Evolutionary conservation across 2,329 filamentous ascomycete genomes (phyloP).

Genomic region (Sclerotinia trifoliorum): DNA sequence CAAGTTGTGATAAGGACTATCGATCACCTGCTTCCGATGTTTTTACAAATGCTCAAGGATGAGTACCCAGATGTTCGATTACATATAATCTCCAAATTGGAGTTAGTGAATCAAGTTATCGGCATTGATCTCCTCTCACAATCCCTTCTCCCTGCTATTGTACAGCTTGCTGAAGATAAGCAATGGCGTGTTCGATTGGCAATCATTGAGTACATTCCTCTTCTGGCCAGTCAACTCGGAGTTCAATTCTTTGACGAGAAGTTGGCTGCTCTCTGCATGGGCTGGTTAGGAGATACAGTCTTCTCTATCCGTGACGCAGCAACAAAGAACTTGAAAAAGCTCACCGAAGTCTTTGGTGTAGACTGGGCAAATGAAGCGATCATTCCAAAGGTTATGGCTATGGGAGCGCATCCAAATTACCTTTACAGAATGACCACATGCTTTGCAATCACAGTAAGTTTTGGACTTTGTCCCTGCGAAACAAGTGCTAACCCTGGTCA

Average conservation of each 20-base stretch:
- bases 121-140: slow-evolving; percentile 96
- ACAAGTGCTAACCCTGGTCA: slow-evolving; percentile 18
- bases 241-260: slow-evolving; percentile 99
- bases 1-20: slow-evolving; percentile 67
- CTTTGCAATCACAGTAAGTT: slow-evolving; percentile 92
- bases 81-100: slow-evolving; percentile 99
- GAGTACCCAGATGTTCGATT: slow-evolving; percentile 97
- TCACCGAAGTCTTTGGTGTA: slow-evolving; percentile 97
- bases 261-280: slow-evolving; percentile 92
- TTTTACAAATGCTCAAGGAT: slow-evolving; percentile 98
- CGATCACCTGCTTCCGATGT: slow-evolving; percentile 95
- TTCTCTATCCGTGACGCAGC: slow-evolving; percentile 98
- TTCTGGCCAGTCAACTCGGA: slow-evolving; percentile 91
- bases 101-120: slow-evolving; percentile 97
- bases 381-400: slow-evolving; percentile 96
- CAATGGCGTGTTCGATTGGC: slow-evolving; percentile 97
- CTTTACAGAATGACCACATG: slow-evolving; percentile 99
- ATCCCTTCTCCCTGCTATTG: slow-evolving; percentile 93
- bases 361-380: slow-evolving; percentile 97
- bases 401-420: slow-evolving; percentile 98
- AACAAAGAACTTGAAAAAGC: slow-evolving; percentile 95
- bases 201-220: slow-evolving; percentile 98
- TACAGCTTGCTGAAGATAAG: slow-evolving; percentile 97
- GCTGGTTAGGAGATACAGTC: slow-evolving; percentile 96
- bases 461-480: not conserved